phyloP scores from a whole-genome alignment of 2,329 filamentous ascomycete species.

The Teratosphaeria destructans region DNA sequence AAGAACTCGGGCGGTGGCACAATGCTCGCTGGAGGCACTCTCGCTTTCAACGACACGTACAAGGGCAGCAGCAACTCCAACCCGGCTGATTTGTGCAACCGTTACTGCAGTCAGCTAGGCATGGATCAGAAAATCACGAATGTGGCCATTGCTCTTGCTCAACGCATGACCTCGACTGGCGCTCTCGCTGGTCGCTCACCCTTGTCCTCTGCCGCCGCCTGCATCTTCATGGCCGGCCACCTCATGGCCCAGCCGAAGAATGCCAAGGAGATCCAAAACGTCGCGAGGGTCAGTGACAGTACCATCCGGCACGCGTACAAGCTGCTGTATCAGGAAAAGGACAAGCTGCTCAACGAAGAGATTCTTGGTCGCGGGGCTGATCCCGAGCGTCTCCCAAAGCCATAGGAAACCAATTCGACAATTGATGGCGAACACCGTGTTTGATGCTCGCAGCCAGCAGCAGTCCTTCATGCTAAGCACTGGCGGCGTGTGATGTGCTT shows the following conservation, averaged over 20 bases:
- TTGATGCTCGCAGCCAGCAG: background rate
- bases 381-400: slow-evolving; percentile 56
- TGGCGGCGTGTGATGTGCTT: background rate
- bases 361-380: slow-evolving; percentile 58
- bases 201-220: slow-evolving; percentile 84
- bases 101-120: slow-evolving; percentile 77
- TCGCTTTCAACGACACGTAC: slow-evolving; percentile 20
- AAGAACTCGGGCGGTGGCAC: slow-evolving; percentile 2
- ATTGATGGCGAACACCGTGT: background rate
- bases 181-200: slow-evolving; percentile 87
- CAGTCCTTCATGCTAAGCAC: background rate
- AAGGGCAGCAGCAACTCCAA: slow-evolving; percentile 20
- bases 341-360: slow-evolving; percentile 62
- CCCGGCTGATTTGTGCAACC: slow-evolving; percentile 56
- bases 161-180: slow-evolving; percentile 64
- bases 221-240: slow-evolving; percentile 91
- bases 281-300: slow-evolving; percentile 87
- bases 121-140: slow-evolving; percentile 67
- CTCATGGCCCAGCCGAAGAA: slow-evolving; percentile 68
- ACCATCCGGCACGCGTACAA: slow-evolving; percentile 96
- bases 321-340: slow-evolving; percentile 64
- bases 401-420: slow-evolving; percentile 3
- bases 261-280: slow-evolving; percentile 75
- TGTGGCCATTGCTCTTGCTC: slow-evolving; percentile 67
- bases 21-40: slow-evolving; percentile 40